Evolutionary conservation across 768 basidiomycete species (phyloP), one percentile per base, ranked within the genome.

Genomic region (Amanita molliuscula): DNA sequence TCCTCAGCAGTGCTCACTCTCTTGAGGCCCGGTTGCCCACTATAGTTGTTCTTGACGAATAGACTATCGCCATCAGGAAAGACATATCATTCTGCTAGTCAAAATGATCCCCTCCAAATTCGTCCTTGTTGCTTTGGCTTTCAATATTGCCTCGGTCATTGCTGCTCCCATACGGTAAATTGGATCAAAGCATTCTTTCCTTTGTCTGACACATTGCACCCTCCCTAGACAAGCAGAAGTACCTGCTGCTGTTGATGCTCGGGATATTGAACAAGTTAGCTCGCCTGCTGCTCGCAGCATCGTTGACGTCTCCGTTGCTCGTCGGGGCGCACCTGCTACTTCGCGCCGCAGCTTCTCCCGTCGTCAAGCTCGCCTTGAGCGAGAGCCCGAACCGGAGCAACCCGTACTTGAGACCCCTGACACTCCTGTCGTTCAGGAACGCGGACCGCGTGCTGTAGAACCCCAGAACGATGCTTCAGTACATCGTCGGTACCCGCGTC

Each of bases 11-110:
- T 70, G 70, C 71, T 71, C 71, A 60, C 55, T 53, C 62, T 54
- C 67, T 67, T 60, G 69, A 69, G 63, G 65, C 68, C 65, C 66
- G 70, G 69, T 71, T 69, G 68, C 71, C 68, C 51, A 56, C 63
- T 63, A 31, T 41, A 52, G 45, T 48, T 36, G 48, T 42, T 48
- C 54, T 34, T 40, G 41, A 42, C 36, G 42, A 37, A 38, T 34
- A 48, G 40, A 51, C 47, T 43, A 36, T 54, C 47, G 34, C 47
- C 26, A 18, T 50, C 48, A 43, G 55, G 54, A 57, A 57, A 55
- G 54, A 60, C 58, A 58, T 58, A 59, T 64, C 63, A 61, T 61
- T 63, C 54, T 58, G 55, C 60, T 58, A 59, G 59, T 61, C 61
- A 53, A 68, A 63, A 72, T 71, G 71, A 67, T 72, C 59, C 64